Base-by-base conservation (phyloP, 2,329 filamentous ascomycete genomes). In the Pseudogymnoascus sp. region DNA sequence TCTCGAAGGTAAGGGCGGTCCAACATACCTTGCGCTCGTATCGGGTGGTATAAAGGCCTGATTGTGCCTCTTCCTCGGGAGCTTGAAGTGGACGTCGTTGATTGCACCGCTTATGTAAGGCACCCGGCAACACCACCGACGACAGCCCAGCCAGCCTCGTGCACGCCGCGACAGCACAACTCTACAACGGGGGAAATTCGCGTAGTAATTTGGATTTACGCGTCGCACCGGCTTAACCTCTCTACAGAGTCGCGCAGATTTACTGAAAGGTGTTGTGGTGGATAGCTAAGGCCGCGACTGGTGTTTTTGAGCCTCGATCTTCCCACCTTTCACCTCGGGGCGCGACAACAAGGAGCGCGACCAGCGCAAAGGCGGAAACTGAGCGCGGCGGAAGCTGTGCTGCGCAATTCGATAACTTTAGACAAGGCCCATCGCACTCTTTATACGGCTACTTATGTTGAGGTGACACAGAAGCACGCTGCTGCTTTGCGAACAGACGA, bases 151-250 rank as follows among this genome's bases (percentile, higher is more conserved):
- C 30, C n/a, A 56, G 48, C 23, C 57, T 38, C 18, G 33, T 13
- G 15, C 37, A 39, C 30, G 23, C 26, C 35, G 34, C 37, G 63
- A 63, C 65, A 67, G 63, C 61, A 63, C 63, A 67, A 66, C 64
- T 62, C 58, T 67, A 67, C 63, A n/a, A 57, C 62, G 57, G 60
- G 52, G 57, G 64, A 67, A 65, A 66, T 57, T 37, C 61, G 59
- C 60, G 60, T 59, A 65, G 65, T 59, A 66, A 68, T 63, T 65
- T 69, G 64, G 58, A 65, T 68, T 61, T 64, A 71, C 69, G 69
- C 68, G 68, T 69, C 68, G 64, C 63, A 69, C 67, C 63, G 38
- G 61, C 59, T 23, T 62, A 55, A 52, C 60, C 63, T 41, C 63
- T 63, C 13, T 64, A 62, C 28, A 62, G 63, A 35, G 56, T 61